Conservation (phyloP, 78 protist species). For the Cavenderia fasciculata region DNA sequence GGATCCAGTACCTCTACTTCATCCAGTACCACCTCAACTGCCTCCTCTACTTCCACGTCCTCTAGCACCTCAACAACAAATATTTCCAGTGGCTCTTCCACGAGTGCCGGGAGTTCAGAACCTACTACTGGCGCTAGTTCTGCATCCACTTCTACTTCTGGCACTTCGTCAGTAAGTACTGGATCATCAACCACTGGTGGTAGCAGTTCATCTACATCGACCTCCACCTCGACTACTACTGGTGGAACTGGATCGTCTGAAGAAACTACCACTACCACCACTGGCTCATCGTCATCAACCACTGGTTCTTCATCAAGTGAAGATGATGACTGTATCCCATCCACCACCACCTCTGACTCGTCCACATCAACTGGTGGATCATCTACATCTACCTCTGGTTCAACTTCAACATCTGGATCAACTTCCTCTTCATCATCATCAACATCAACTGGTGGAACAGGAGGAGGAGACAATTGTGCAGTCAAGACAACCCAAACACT, state of each 20-base stretch:
- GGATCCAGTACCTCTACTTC: neutral
- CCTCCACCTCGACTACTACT: neutral
- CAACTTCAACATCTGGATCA: neutral
- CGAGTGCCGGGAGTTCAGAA: too few species aligned
- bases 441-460: neutral
- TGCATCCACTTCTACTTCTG: constrained; percentile 11
- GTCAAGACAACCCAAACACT: neutral
- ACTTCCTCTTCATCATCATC: neutral
- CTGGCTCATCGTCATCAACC: neutral
- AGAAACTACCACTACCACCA: neutral
- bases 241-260: neutral
- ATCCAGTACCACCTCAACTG: constrained; percentile 4
- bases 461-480: neutral
- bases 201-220: neutral
- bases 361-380: neutral
- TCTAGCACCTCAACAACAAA: neutral
- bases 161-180: neutral
- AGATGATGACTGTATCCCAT: too few species aligned
- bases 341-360: neutral
- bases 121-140: neutral
- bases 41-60: neutral
- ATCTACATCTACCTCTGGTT: neutral
- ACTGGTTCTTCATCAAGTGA: neutral
- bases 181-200: constrained; percentile 2
- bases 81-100: too few species aligned